phyloP scores from a whole-genome alignment of 176 grass and related monocot genomes.

The Neostapfia colusana region DNA sequence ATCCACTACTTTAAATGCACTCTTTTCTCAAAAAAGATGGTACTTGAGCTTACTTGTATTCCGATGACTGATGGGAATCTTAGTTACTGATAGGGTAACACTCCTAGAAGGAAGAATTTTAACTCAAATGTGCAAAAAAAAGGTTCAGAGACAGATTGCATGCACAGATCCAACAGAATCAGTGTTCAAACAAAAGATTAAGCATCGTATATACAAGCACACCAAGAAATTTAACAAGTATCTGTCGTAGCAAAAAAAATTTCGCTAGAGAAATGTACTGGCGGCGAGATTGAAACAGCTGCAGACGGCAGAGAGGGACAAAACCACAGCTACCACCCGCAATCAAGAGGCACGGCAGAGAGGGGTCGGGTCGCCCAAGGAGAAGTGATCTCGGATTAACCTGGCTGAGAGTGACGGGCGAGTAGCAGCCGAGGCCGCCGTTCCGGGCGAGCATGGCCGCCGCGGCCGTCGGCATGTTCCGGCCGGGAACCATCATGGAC shows the following conservation, averaged over 20 bases:
- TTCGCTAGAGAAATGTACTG: background rate
- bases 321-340: background rate
- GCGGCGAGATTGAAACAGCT: background rate
- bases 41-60: background rate
- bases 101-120: background rate
- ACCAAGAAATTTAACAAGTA: background rate
- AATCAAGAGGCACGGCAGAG: constrained; percentile 3
- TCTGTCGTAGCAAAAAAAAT: background rate
- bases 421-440: constrained; percentile 44
- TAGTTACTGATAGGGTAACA: background rate
- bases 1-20: constrained; percentile 30
- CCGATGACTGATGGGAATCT: background rate
- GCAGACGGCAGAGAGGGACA: background rate
- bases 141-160: background rate
- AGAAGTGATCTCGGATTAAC: constrained; percentile 12
- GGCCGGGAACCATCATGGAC: constrained; percentile 78
- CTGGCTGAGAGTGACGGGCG: constrained; percentile 65
- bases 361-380: too few species aligned
- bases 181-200: background rate
- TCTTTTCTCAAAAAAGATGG: background rate
- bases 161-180: background rate
- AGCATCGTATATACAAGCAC: background rate
- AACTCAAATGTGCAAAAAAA: background rate
- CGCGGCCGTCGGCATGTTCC: constrained; percentile 52
- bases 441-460: constrained; percentile 54